Conservation (phyloP, 169 alveolate species). For the Plasmodium relictum region DNA sequence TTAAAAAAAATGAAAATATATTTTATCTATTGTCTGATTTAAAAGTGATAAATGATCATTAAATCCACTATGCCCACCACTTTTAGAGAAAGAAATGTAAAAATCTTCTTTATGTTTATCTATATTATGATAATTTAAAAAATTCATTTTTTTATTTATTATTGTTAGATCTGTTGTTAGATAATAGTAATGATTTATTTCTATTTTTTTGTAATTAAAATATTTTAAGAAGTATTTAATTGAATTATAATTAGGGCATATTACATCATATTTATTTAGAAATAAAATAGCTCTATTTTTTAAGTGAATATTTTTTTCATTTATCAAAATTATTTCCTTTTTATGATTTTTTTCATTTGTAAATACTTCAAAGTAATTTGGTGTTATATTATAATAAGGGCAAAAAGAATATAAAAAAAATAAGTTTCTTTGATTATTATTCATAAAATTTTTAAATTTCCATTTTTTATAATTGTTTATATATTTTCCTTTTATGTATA, state of each 20-base stretch:
- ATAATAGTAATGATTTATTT: constrained; percentile 16
- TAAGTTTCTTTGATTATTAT: not conserved
- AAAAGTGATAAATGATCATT: not conserved
- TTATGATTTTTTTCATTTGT: not conserved
- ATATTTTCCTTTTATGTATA: not conserved
- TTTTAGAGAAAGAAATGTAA: constrained; percentile 37
- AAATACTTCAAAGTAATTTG: constrained; percentile 17
- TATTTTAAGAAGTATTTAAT: constrained; percentile 47
- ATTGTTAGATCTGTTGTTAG: not conserved
- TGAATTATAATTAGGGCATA: constrained; percentile 52
- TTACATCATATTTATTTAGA: constrained; percentile 38
- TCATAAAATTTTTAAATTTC: not conserved
- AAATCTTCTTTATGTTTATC: not conserved
- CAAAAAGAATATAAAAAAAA: constrained; percentile 27
- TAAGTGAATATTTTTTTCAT: not conserved
- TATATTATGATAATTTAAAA: constrained; percentile 11
- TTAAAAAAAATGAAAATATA: constrained; percentile 17
- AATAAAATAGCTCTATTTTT: constrained; percentile 14
- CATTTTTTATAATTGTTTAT: not conserved
- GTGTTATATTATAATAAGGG: constrained; percentile 45
- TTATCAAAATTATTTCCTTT: not conserved
- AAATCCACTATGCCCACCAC: constrained; percentile 61
- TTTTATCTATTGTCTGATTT: constrained; percentile 17
- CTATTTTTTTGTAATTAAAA: constrained; percentile 2
- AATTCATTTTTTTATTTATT: constrained; percentile 4